Conservation (phyloP, 164 flowering plant species). For the Pachysandra terminalis region DNA sequence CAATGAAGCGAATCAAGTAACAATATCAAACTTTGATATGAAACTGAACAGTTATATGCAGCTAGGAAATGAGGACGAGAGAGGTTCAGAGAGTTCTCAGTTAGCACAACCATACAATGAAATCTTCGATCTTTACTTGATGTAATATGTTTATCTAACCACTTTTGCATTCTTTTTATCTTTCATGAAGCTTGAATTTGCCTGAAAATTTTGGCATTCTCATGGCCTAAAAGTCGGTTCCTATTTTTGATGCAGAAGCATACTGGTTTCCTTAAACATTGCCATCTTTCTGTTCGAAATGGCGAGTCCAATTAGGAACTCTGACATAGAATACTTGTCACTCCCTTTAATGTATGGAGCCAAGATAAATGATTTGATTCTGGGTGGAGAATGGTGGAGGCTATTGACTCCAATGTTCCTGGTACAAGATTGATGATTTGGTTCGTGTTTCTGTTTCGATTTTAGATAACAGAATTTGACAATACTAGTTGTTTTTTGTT, state of each 20-base stretch:
- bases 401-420: constrained; percentile 89
- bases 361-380: constrained; percentile 64
- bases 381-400: constrained; percentile 87
- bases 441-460: constrained; percentile 38
- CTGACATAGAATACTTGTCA: constrained; percentile 44
- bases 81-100: constrained; percentile 17
- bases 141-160: constrained; percentile 26
- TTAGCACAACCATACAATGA: constrained; percentile 28
- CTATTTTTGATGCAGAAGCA: constrained; percentile 40
- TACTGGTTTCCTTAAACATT: constrained; percentile 55
- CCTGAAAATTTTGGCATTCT: too few relatives aligned
- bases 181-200: neutral
- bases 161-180: neutral
- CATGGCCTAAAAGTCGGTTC: neutral
- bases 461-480: neutral
- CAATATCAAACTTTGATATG: constrained; percentile 5
- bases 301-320: constrained; percentile 58
- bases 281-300: constrained; percentile 67
- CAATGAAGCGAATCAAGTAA: constrained; percentile 12
- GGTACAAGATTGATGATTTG: constrained; percentile 68
- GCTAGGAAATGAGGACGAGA: constrained; percentile 12
- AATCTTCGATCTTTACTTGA: constrained; percentile 39
- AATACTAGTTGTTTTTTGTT: neutral
- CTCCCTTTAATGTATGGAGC: constrained; percentile 71
- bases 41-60: constrained; percentile 18